Base-by-base conservation (phyloP, 371 early-diverging fungal species). In the Fennellomyces sp. region DNA sequence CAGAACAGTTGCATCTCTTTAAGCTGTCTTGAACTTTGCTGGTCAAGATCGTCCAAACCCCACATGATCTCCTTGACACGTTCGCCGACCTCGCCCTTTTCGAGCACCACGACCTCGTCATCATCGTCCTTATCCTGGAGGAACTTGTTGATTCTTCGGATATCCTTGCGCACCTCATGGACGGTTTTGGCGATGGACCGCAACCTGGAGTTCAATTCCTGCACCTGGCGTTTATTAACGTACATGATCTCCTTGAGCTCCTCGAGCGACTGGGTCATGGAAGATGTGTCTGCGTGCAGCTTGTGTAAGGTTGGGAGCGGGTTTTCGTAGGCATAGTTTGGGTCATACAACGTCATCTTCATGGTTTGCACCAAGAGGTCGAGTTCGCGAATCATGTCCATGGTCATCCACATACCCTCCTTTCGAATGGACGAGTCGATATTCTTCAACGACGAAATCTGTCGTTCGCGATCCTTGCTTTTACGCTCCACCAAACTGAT, bases 191-290 rank as follows among this genome's bases (percentile, higher is more conserved):
- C 75, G 53, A 81, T 81, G 8, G 75, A 74, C 59, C 73, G 64
- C 13, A 81, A 64, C 42, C 76, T 61, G 17, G 69, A 68, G 35
- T 74, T 78, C n/a, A 78, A 56, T 61, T 81, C 81, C 53, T 76
- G 76, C 6, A 75, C 75, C 42, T 81, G 78, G 17, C 71, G 68
- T 49, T 81, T 81, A 58, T 74, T 78, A 15, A 81, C 75, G 56
- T 73, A 78, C 81, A 81, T 78, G 51, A 78, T 69, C 54, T 81
- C 81, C 56, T 78, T 78, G 29, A 81, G 62, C 47, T 81, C 81
- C 49, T 78, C 81, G 2, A 81, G 52, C 2, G 81, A 74, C 13
- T 78, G 75, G 3, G 76, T 68, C 58, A 76, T 68, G 8, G 73
- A 54, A n/a, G 60, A 63, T 0, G 81, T 81, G 54, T 81, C 81